Conservation (phyloP, 306 rosid genomes). For the Vigna trinervia region DNA sequence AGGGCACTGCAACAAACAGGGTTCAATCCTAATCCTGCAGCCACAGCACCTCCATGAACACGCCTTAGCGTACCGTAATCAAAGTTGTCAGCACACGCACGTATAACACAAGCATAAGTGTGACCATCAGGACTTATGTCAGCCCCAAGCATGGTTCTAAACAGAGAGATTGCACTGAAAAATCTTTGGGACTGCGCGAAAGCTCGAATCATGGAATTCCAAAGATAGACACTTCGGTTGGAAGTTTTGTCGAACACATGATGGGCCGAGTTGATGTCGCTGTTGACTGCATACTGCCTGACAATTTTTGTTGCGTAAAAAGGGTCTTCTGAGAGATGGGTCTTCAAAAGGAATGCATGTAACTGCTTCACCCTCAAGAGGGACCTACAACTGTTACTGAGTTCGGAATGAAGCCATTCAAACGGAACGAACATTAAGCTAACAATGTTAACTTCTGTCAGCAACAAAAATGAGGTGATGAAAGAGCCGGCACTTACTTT, state of each 20-base stretch:
- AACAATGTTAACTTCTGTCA: background rate
- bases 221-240: slow-evolving; percentile 68
- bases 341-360: slow-evolving; percentile 67
- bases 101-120: slow-evolving; percentile 52
- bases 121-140: slow-evolving; percentile 61
- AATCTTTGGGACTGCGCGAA: slow-evolving; percentile 63
- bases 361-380: slow-evolving; percentile 59
- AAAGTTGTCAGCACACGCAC: slow-evolving; percentile 56
- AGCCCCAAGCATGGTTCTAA: slow-evolving; percentile 57
- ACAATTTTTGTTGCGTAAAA: slow-evolving; percentile 76
- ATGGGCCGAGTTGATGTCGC: slow-evolving; percentile 57
- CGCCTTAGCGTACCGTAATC: slow-evolving; percentile 36
- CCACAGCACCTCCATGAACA: slow-evolving; percentile 55
- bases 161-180: slow-evolving; percentile 61
- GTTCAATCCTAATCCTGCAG: slow-evolving; percentile 47
- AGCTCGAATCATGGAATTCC: slow-evolving; percentile 90
- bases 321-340: slow-evolving; percentile 66
- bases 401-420: slow-evolving; percentile 57
- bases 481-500: background rate
- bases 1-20: slow-evolving; percentile 65
- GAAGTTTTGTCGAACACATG: slow-evolving; percentile 69
- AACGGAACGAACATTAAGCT: slow-evolving; percentile 43
- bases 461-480: background rate
- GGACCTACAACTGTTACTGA: slow-evolving; percentile 63
- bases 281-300: slow-evolving; percentile 57